These are phyloP conservation scores for Fraxinus baroniana DNA, from an alignment of 305 asterid genomes.

Conservation along the genomic window DNA sequence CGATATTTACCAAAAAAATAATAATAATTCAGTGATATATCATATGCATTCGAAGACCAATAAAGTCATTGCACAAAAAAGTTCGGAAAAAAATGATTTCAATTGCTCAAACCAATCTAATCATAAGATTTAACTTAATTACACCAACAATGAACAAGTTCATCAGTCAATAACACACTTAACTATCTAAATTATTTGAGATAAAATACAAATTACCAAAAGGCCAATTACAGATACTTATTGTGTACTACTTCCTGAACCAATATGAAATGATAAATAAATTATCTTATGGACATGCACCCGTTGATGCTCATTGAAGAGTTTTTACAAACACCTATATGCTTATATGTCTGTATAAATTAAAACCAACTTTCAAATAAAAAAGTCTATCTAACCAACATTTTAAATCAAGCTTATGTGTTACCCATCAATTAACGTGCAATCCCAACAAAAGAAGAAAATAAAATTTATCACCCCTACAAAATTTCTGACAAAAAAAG, in stretches of 20 bases:
- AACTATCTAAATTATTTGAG: not conserved
- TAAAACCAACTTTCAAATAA: not conserved
- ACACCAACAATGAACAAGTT: not conserved
- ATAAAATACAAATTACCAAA: not conserved
- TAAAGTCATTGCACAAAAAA: not conserved
- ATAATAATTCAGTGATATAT: not conserved
- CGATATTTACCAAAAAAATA: not conserved
- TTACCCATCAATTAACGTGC: not conserved
- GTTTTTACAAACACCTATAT: not conserved
- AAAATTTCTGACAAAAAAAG: not conserved
- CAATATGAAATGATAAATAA: not conserved
- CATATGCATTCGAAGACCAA: not conserved
- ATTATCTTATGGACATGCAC: not conserved
- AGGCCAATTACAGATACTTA: not conserved
- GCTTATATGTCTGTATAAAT: not conserved
- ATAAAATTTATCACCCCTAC: not conserved
- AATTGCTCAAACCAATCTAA: not conserved
- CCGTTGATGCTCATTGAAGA: not conserved
- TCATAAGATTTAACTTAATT: not conserved
- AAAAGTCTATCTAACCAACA: not conserved
- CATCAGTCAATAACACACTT: not conserved
- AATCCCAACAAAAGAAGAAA: not conserved
- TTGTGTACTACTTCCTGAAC: not conserved
- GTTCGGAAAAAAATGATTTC: not conserved
- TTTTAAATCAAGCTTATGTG: not conserved